Evolutionary conservation across 306 rosid genomes (phyloP).

Genomic region (Arachis hypogaea): DNA sequence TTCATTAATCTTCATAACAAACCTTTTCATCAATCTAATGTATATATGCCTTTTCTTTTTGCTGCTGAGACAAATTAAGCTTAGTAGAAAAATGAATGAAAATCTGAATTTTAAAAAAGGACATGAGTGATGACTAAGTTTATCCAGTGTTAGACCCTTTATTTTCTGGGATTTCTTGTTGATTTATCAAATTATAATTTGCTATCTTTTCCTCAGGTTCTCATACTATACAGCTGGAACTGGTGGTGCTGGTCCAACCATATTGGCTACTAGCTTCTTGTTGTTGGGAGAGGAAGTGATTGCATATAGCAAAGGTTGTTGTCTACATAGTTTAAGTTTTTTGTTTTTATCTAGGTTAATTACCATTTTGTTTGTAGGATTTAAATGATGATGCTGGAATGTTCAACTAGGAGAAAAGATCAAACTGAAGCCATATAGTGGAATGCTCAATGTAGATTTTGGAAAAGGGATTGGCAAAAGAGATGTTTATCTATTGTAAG

Average conservation of each 20-base stretch:
- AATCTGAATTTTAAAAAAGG: neutral
- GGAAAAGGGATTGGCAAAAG: slow-evolving; percentile 94
- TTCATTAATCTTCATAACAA: slow-evolving; percentile 26
- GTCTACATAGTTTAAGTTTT: slow-evolving; percentile 29
- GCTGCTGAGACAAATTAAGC: slow-evolving; percentile 1
- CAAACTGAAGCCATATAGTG: slow-evolving; percentile 92
- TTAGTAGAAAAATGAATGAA: slow-evolving; percentile 22
- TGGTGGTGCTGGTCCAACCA: slow-evolving; percentile 98
- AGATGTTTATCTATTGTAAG: slow-evolving; percentile 94
- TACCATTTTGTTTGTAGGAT: slow-evolving; percentile 46
- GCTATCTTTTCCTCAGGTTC: slow-evolving; percentile 63
- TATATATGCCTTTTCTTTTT: neutral
- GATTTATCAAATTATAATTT: slow-evolving; percentile 36
- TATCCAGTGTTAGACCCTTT: slow-evolving; percentile 9
- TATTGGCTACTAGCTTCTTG: slow-evolving; percentile 88
- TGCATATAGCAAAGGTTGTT: slow-evolving; percentile 83
- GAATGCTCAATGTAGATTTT: slow-evolving; percentile 91
- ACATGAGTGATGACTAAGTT: neutral
- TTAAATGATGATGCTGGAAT: slow-evolving; percentile 51
- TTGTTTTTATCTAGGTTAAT: slow-evolving; percentile 38
- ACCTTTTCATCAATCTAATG: slow-evolving; percentile 2
- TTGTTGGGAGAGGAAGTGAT: slow-evolving; percentile 94
- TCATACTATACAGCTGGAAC: slow-evolving; percentile 93
- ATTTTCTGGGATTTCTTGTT: slow-evolving; percentile 15
- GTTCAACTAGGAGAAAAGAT: slow-evolving; percentile 75